phyloP scores from a whole-genome alignment of 768 basidiomycete genomes.

The Gyrodon lividus region DNA sequence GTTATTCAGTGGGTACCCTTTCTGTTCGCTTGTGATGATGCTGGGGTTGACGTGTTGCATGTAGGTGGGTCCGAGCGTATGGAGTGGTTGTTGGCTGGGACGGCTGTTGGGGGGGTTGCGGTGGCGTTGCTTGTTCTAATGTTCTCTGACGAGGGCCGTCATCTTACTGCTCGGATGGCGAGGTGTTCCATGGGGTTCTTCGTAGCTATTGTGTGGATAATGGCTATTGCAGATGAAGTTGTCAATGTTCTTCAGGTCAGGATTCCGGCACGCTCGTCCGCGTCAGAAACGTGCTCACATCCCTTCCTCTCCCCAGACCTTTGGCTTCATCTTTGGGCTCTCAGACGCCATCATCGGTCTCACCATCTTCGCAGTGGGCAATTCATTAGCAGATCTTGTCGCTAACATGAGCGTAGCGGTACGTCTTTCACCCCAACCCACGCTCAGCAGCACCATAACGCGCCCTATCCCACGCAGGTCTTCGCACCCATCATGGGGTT shows the following conservation, averaged over 20 bases:
- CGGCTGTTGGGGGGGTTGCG: conserved; percentile 52
- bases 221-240: conserved; percentile 96
- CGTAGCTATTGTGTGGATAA: conserved; percentile 94
- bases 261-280: not conserved
- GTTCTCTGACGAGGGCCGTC: conserved; percentile 58
- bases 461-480: conserved; percentile 40
- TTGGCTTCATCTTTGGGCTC: conserved; percentile 91
- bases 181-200: conserved; percentile 91
- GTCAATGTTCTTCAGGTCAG: conserved; percentile 85
- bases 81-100: conserved; percentile 53
- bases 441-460: not conserved
- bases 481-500: conserved; percentile 95
- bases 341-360: conserved; percentile 97
- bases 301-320: conserved; percentile 53
- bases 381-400: conserved; percentile 94
- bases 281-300: conserved; percentile 2
- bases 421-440: conserved; percentile 26
- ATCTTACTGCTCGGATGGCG: conserved; percentile 57
- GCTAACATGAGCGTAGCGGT: conserved; percentile 96
- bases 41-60: conserved; percentile 4
- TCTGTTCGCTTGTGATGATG: not conserved
- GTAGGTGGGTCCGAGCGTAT: conserved; percentile 47
- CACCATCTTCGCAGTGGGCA: conserved; percentile 95
- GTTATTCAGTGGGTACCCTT: conserved; percentile 64
- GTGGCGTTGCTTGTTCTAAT: conserved; percentile 55